Evolutionary conservation across 2,329 filamentous ascomycete species (phyloP).

Genomic region (Leptographium flavum): DNA sequence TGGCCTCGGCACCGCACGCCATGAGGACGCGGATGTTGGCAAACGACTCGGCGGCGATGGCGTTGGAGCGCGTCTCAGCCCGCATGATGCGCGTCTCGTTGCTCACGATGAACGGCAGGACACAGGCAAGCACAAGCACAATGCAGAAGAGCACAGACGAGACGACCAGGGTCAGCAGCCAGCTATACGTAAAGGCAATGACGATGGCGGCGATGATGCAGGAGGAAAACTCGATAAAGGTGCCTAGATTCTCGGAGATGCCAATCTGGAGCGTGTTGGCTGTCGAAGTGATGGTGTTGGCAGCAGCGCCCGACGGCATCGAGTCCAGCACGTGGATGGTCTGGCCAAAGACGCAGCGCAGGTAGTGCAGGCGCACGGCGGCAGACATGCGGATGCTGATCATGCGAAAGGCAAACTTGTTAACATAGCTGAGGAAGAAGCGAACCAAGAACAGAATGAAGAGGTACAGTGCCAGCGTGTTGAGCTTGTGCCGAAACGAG

Average conservation of each 20-base stretch:
- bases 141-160: conserved; percentile 43
- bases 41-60: conserved; percentile 47
- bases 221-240: conserved; percentile 39
- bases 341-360: conserved; percentile 48
- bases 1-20: conserved; percentile 45
- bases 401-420: conserved; percentile 42
- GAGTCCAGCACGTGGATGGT: conserved; percentile 55
- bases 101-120: conserved; percentile 43
- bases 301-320: conserved; percentile 46
- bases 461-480: conserved; percentile 46
- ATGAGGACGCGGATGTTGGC: conserved; percentile 46
- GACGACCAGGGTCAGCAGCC: conserved; percentile 45
- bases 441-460: conserved; percentile 56
- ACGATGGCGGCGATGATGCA: conserved; percentile 38
- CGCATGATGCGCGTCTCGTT: conserved; percentile 29
- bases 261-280: conserved; percentile 51
- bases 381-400: conserved; percentile 48
- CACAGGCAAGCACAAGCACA: conserved; percentile 27
- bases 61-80: conserved; percentile 42
- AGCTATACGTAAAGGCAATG: conserved; percentile 42
- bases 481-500: conserved; percentile 25
- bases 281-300: conserved; percentile 48
- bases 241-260: conserved; percentile 48
- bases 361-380: conserved; percentile 47
- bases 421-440: conserved; percentile 43